Percentiles rank a stretch among this genome's conserved stretches.
Evolutionary conservation across 2,329 filamentous ascomycete genomes (phyloP).

Genomic region (Hymenoscyphus infarciens): DNA sequence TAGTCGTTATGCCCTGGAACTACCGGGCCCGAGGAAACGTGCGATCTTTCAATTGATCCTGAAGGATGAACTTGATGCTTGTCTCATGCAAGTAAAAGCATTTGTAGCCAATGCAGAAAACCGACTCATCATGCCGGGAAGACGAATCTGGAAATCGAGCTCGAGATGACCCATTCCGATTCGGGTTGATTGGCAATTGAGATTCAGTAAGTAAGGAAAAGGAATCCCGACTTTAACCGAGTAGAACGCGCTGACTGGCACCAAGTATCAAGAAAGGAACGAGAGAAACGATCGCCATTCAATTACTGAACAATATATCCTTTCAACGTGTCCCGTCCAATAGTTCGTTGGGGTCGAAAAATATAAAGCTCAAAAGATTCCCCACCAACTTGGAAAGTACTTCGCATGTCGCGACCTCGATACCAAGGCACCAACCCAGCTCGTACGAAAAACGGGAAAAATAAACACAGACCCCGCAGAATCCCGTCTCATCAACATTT

Average conservation of each 20-base stretch:
- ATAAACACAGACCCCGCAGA: background rate
- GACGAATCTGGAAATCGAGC: background rate
- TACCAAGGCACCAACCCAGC: slow-evolving; percentile 1
- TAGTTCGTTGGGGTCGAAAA: slow-evolving; percentile 8
- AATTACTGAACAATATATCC: background rate
- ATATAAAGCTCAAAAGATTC: background rate
- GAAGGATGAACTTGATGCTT: slow-evolving; percentile 4
- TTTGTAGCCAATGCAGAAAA: background rate
- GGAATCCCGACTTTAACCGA: background rate
- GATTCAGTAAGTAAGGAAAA: slow-evolving; percentile 1
- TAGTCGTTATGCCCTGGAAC: background rate
- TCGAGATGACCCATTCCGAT: background rate
- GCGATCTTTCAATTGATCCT: slow-evolving; percentile 8
- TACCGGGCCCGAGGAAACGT: slow-evolving; percentile 8
- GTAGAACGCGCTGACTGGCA: background rate
- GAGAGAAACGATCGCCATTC: background rate
- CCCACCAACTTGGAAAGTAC: background rate
- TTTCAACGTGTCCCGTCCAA: background rate
- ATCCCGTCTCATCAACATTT: slow-evolving; percentile 1
- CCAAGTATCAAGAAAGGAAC: background rate
- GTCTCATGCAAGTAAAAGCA: slow-evolving; percentile 1
- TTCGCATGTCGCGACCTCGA: background rate
- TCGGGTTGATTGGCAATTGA: background rate
- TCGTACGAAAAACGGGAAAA: background rate
- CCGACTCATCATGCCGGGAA: background rate